Evolutionary conservation across 495 filamentous ascomycete genomes (phyloP).

Genomic region (Penicillium fimorum): DNA sequence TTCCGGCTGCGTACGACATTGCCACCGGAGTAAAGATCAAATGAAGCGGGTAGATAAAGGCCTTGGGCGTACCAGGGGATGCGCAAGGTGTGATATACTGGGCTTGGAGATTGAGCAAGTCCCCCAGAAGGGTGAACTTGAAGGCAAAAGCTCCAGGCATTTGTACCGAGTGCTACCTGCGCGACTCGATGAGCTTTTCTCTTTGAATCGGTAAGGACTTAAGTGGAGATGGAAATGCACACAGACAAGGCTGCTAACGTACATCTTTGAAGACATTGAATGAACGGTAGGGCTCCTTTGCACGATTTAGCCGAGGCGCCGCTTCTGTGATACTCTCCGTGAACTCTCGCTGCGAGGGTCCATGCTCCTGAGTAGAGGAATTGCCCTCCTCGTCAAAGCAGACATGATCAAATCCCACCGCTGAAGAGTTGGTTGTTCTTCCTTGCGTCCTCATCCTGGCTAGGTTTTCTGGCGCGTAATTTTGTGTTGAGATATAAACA

Average conservation of each 20-base stretch:
- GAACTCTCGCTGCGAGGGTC: neutral
- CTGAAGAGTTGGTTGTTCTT: neutral
- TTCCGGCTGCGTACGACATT: slow-evolving; percentile 10
- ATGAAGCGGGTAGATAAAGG: slow-evolving; percentile 7
- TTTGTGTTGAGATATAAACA: no score
- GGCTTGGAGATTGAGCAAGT: slow-evolving; percentile 4
- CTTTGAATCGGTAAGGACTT: neutral
- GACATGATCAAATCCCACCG: slow-evolving; percentile 1
- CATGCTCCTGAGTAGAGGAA: neutral
- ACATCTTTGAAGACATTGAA: slow-evolving; percentile 16
- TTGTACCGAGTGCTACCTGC: slow-evolving; percentile 5
- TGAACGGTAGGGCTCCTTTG: slow-evolving; percentile 7
- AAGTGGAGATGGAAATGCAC: no score
- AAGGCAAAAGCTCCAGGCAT: slow-evolving; percentile 9
- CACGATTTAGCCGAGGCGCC: neutral
- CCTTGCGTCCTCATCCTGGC: neutral
- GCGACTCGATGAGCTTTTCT: neutral
- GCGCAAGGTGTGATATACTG: slow-evolving; percentile 10
- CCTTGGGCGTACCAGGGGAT: slow-evolving; percentile 10
- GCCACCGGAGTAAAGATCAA: slow-evolving; percentile 7
- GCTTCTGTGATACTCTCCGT: no score
- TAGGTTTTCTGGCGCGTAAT: neutral
- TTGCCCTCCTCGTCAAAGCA: neutral
- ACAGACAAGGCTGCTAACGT: neutral
- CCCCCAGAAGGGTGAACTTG: slow-evolving; percentile 11